Conservation (phyloP, 345 rosid genomes). For the Dimocarpus longan region DNA sequence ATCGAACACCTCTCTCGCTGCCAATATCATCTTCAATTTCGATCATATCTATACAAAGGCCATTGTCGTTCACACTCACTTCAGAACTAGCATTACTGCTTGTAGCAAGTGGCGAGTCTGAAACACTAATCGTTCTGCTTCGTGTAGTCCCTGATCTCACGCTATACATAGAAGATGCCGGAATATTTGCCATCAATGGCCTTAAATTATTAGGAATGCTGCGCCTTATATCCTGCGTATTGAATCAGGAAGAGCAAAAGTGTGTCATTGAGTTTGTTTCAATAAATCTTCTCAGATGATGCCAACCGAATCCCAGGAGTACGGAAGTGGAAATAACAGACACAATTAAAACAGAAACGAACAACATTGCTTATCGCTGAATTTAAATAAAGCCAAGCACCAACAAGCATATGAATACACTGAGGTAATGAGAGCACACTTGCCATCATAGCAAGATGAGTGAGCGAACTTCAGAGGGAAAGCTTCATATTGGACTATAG, state of each 20-base stretch:
- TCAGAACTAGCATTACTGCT: conserved; percentile 99
- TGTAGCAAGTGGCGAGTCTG: conserved; percentile 89
- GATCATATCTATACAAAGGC: conserved; percentile 56
- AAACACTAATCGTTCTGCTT: conserved; percentile 69
- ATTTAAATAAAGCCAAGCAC: not conserved
- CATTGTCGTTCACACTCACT: conserved; percentile 77
- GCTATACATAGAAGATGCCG: conserved; percentile 97
- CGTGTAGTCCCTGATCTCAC: conserved; percentile 83
- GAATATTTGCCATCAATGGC: conserved; percentile 91
- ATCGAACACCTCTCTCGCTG: conserved; percentile 64
- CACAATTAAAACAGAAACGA: not conserved
- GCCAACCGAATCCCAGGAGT: not conserved
- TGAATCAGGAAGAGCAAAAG: conserved; percentile 17
- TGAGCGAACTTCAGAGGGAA: not conserved
- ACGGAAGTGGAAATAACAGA: not conserved
- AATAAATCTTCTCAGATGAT: not conserved
- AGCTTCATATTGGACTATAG: too few species aligned
- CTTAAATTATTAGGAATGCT: conserved; percentile 86
- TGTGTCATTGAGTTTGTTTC: not conserved
- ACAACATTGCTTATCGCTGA: not conserved
- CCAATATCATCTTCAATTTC: conserved; percentile 59
- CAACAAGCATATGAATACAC: not conserved
- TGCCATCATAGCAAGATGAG: not conserved
- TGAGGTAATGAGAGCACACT: not conserved
- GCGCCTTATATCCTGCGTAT: conserved; percentile 82